A percentile compares a stretch with the other conserved stretches of the same genome.
Conservation (phyloP, 345 rosid species). For the Durio zibethinus region DNA sequence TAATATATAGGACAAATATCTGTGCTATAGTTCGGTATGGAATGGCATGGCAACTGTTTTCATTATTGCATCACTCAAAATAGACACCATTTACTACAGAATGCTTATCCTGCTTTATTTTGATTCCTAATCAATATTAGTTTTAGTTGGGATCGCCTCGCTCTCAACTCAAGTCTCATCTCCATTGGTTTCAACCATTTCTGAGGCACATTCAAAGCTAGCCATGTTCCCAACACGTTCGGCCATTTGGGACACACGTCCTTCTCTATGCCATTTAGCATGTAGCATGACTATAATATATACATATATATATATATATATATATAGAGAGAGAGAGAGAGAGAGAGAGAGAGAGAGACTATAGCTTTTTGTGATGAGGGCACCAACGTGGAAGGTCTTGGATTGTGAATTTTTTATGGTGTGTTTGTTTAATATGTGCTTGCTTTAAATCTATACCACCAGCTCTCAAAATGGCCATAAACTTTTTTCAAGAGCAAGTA, state of each 20-base stretch:
- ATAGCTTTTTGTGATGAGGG: not conserved
- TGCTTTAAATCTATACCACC: constrained; percentile 27
- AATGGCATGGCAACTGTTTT: not conserved
- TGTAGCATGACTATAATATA: too few species aligned
- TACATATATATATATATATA: too few species aligned
- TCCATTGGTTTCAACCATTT: not conserved
- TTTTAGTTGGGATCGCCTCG: not conserved
- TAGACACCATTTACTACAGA: not conserved
- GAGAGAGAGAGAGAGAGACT: too few species aligned
- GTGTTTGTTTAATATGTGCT: not conserved
- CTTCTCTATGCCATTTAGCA: not conserved
- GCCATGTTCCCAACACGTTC: not conserved
- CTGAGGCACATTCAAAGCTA: not conserved
- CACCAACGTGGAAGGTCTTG: constrained; percentile 13
- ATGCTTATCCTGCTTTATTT: not conserved
- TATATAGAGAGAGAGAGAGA: too few species aligned
- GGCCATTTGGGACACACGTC: not conserved
- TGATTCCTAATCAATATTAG: not conserved
- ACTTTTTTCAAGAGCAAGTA: not conserved
- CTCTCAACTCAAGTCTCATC: not conserved
- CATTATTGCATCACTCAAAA: not conserved
- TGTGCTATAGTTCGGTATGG: not conserved
- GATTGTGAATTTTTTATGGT: not conserved
- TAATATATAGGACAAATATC: not conserved
- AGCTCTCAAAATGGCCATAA: constrained; percentile 5